phyloP scores from a whole-genome alignment of 257 asterid genomes.

The Solanum chilense region DNA sequence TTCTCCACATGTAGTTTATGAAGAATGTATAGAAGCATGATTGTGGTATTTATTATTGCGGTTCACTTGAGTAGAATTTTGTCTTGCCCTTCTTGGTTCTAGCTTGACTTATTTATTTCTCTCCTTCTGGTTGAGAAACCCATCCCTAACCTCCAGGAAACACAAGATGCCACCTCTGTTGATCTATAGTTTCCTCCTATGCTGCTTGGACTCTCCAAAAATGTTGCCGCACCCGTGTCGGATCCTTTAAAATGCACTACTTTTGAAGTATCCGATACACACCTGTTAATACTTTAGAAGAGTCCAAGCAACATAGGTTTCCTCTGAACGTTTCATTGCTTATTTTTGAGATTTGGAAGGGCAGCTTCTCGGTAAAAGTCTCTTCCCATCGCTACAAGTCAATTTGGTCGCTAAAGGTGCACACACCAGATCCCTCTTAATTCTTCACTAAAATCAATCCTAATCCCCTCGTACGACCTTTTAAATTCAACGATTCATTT shows the following conservation, averaged over 20 bases:
- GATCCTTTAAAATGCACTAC: too few relatives aligned
- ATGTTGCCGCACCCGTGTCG: too few relatives aligned
- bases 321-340: neutral
- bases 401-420: neutral
- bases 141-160: neutral
- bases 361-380: neutral
- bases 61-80: neutral
- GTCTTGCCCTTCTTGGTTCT: neutral
- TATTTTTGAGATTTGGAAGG: neutral
- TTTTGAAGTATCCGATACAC: too few relatives aligned
- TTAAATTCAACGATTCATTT: neutral
- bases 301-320: too few relatives aligned
- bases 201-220: too few relatives aligned
- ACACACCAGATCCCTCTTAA: neutral
- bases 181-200: neutral
- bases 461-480: neutral
- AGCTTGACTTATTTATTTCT: neutral
- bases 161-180: neutral
- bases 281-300: too few relatives aligned
- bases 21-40: neutral
- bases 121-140: neutral
- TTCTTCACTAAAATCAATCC: neutral
- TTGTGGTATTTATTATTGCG: neutral
- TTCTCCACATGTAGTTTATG: neutral
- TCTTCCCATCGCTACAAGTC: neutral